Conservation (phyloP, 2,329 filamentous ascomycete species). For the Dryadomyces quercivorus region DNA sequence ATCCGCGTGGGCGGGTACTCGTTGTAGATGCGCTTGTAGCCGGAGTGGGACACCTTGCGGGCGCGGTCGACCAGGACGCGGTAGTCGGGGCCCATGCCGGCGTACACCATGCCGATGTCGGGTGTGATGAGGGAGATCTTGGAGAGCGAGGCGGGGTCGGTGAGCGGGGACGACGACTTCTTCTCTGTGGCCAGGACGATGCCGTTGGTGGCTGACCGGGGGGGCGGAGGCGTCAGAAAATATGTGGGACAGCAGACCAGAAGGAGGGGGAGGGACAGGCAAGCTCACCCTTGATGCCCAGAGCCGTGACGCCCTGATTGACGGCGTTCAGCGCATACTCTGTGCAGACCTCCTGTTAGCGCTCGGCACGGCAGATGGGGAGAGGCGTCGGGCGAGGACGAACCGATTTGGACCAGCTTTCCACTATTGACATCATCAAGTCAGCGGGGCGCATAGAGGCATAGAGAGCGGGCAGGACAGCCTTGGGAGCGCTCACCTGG, state of each 20-base stretch:
- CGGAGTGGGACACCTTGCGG: slow-evolving; percentile 94
- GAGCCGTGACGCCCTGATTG: slow-evolving; percentile 96
- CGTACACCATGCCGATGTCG: slow-evolving; percentile 99
- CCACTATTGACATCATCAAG: slow-evolving; percentile 47
- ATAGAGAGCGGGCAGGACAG: background rate
- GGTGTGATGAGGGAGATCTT: slow-evolving; percentile 98
- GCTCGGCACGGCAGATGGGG: no score
- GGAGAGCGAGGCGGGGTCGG: slow-evolving; percentile 86
- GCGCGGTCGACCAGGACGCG: slow-evolving; percentile 94
- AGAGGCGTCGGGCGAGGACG: slow-evolving; percentile 8
- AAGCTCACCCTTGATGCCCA: slow-evolving; percentile 85
- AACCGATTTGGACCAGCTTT: slow-evolving; percentile 96
- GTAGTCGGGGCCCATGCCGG: slow-evolving; percentile 98
- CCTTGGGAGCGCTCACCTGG: slow-evolving; percentile 55
- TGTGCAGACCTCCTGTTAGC: slow-evolving; percentile 24
- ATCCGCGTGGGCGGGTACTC: slow-evolving; percentile 99
- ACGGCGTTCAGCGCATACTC: slow-evolving; percentile 99
- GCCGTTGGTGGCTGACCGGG: slow-evolving; percentile 73
- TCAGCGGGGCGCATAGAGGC: slow-evolving; percentile 1
- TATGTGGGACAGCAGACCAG: background rate
- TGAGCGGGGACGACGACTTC: slow-evolving; percentile 95
- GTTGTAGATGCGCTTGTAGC: slow-evolving; percentile 99
- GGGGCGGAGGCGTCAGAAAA: background rate
- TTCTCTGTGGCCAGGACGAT: slow-evolving; percentile 99
- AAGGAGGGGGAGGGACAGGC: background rate